Base-by-base conservation (phyloP, 768 basidiomycete species). In the Mycena galericulata region DNA sequence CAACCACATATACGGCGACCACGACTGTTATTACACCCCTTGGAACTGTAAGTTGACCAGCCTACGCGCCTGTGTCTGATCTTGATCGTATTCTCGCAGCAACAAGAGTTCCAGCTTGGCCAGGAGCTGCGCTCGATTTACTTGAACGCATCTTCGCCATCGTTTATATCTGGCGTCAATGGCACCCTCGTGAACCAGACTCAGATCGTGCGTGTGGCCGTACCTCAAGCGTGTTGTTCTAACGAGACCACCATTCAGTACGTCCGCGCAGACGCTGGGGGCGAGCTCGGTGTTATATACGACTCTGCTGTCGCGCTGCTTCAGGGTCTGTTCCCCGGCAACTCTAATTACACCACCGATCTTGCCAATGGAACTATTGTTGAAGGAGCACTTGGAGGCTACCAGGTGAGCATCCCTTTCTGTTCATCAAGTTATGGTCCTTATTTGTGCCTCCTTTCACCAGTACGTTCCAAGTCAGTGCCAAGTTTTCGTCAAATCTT, bases 301-400 rank as follows among this genome's bases (percentile, higher is more conserved):
- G 88, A 92, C 72, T 89, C 90, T 6, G 89, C 91, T 12, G 79
- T 87, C 27, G 90, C 92, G 0, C 77, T 93, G 56, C 77, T 90
- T 12, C 93, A 94, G 75, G 92, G 92, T 15, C 75, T 94, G 47
- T 90, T 86, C 79, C 92, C 91, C 3, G 77, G 80, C 3, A 87
- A 83, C 6, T 29, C 70, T 17, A 71, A 75, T 26, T 86, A 85
- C 54, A 86, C 80, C 22, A 87, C 82, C 17, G 87, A 85, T 0
- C 81, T 94, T n/a, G 89, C 92, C 1, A 90, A 94, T 73, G 88
- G 90, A 2, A 84, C 89, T 3, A 85, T 77, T 14, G 77, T 93
- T 62, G 76, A 77, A 3, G 89, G 86, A 11, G 91, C 93, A 5
- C 77, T 92, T 1, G 78, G 76, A 20, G 93, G 93, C 10, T 94